Evolutionary conservation across 2,329 filamentous ascomycete species (phyloP).

Genomic region (Raffaelea arxii): DNA sequence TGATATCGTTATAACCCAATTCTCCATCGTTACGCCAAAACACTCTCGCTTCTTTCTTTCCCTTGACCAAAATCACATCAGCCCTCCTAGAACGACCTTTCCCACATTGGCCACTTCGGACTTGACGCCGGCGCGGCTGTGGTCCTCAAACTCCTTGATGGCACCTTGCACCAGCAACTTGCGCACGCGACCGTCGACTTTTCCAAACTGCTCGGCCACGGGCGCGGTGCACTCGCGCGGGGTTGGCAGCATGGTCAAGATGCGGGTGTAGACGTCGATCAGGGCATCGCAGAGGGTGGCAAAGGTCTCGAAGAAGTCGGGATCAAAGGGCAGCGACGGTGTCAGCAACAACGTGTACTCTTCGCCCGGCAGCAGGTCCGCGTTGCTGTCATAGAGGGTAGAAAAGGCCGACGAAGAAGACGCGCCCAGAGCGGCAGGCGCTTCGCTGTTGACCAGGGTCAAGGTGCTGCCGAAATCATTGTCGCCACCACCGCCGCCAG

Average conservation of each 20-base stretch:
- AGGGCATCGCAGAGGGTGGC: constrained; percentile 90
- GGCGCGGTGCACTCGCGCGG: constrained; percentile 60
- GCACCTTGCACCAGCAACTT: constrained; percentile 84
- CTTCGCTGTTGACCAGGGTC: constrained; percentile 11
- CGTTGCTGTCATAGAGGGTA: constrained; percentile 46
- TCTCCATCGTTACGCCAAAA: too few relatives aligned
- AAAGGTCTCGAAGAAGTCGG: constrained; percentile 95
- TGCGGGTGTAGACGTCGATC: constrained; percentile 79
- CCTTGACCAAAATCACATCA: constrained; percentile 46
- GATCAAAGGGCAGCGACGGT: constrained; percentile 88
- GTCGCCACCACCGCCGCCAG: constrained; percentile 13
- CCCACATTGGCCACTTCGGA: constrained; percentile 75
- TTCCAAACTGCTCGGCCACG: constrained; percentile 78
- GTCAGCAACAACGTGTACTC: constrained; percentile 85
- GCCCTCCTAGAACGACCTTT: constrained; percentile 78
- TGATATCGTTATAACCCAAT: too few relatives aligned
- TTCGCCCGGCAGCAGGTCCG: constrained; percentile 67
- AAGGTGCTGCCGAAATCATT: constrained; percentile 14
- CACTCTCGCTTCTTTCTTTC: background rate
- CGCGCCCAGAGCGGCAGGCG: constrained; percentile 14
- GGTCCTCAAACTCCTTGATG: constrained; percentile 88
- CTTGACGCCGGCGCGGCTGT: constrained; percentile 64
- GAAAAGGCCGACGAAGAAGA: constrained; percentile 14
- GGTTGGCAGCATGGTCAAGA: constrained; percentile 65
- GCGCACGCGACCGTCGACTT: constrained; percentile 75